phyloP scores from a whole-genome alignment of 805 yeast species.

The Nakazawaea peltata region DNA sequence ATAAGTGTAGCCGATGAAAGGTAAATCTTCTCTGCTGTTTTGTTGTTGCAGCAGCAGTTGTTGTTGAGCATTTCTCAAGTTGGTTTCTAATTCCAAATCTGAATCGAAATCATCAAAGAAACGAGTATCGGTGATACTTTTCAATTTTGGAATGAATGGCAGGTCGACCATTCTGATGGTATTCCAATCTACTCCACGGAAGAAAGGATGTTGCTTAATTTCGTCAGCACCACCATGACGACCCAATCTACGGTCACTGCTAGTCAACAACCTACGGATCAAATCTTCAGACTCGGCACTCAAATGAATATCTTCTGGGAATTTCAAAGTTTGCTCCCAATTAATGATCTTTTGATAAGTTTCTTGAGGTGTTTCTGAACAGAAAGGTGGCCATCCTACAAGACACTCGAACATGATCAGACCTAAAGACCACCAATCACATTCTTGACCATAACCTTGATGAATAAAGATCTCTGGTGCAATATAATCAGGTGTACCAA shows the following conservation, averaged over 20 bases:
- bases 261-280: slow-evolving; percentile 67
- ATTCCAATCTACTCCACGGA: slow-evolving; percentile 95
- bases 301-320: slow-evolving; percentile 88
- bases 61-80: slow-evolving; percentile 5
- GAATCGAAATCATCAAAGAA: slow-evolving; percentile 46
- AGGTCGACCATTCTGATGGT: slow-evolving; percentile 83
- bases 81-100: slow-evolving; percentile 9
- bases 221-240: slow-evolving; percentile 89
- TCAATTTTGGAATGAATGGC: slow-evolving; percentile 86
- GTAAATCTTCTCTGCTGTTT: slow-evolving; percentile 77
- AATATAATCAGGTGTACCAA: slow-evolving; percentile 93
- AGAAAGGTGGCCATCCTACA: slow-evolving; percentile 96
- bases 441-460: slow-evolving; percentile 93
- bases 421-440: slow-evolving; percentile 98
- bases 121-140: slow-evolving; percentile 90
- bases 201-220: slow-evolving; percentile 84
- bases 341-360: slow-evolving; percentile 86
- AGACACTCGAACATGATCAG: slow-evolving; percentile 96
- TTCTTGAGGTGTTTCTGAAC: slow-evolving; percentile 91
- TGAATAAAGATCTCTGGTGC: slow-evolving; percentile 92
- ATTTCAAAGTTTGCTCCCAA: slow-evolving; percentile 81
- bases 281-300: slow-evolving; percentile 86
- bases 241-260: slow-evolving; percentile 75
- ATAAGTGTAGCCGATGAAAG: slow-evolving; percentile 95
- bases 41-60: background rate